A percentile compares a stretch with the other conserved stretches of the same genome.
These are phyloP conservation scores for Penstemon newberryi DNA, from an alignment of 257 asterid species.

Conservation along the genomic window DNA sequence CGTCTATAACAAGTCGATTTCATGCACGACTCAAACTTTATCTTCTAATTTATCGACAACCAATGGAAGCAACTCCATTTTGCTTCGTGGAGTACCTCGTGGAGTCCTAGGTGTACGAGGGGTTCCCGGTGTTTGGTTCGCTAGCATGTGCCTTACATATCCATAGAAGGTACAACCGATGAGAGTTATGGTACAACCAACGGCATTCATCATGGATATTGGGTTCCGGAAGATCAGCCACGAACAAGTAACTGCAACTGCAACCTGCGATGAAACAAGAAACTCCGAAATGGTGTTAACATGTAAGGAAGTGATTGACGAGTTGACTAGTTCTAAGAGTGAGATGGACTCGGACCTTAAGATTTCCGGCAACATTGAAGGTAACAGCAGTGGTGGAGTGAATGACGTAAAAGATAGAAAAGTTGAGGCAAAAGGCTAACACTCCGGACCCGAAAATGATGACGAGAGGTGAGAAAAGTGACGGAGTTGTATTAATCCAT, in stretches of 20 bases:
- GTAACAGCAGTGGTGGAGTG: conserved; percentile 98
- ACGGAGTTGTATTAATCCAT: conserved; percentile 67
- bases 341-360: conserved; percentile 59
- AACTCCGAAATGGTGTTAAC: neutral
- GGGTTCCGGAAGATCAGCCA: conserved; percentile 93
- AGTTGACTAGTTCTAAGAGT: conserved; percentile 11
- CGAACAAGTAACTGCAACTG: conserved; percentile 89
- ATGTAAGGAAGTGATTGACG: neutral
- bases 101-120: conserved; percentile 74
- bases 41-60: conserved; percentile 69
- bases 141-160: conserved; percentile 70
- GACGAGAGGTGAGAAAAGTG: conserved; percentile 57
- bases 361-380: conserved; percentile 97
- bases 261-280: conserved; percentile 55
- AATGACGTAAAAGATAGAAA: conserved; percentile 91
- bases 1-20: neutral
- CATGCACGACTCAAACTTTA: conserved; percentile 42
- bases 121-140: conserved; percentile 62
- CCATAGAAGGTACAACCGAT: conserved; percentile 93
- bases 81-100: conserved; percentile 51
- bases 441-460: conserved; percentile 88
- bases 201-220: conserved; percentile 72
- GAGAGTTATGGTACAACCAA: conserved; percentile 79
- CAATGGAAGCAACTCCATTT: conserved; percentile 68
- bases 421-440: conserved; percentile 85